Percentiles rank a stretch among this genome's conserved stretches.
phyloP scores from a whole-genome alignment of 2,329 filamentous ascomycete species.

The Neopestalotiopsis clavispora region DNA sequence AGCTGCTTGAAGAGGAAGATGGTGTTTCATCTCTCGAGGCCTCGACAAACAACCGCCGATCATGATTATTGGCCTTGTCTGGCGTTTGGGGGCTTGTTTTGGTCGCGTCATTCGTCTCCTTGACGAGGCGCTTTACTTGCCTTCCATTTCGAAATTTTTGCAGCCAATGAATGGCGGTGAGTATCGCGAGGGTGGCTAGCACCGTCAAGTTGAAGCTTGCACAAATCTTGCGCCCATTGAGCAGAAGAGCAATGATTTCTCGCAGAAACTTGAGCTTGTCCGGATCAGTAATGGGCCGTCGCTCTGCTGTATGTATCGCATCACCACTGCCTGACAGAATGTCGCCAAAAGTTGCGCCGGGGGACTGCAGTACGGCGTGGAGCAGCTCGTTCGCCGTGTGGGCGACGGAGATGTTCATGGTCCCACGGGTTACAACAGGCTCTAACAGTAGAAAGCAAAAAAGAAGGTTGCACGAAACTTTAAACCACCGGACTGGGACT shows the following conservation, averaged over 20 bases:
- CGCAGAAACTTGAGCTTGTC: slow-evolving; percentile 40
- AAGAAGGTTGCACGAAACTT: not conserved
- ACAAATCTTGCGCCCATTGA: slow-evolving; percentile 38
- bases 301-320: not conserved
- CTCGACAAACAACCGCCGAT: slow-evolving; percentile 11
- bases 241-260: slow-evolving; percentile 36
- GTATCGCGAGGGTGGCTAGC: slow-evolving; percentile 31
- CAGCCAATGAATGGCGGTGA: slow-evolving; percentile 34
- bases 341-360: not conserved
- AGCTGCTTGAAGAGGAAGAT: slow-evolving; percentile 41
- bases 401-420: slow-evolving; percentile 10
- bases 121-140: not conserved
- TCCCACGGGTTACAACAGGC: not conserved
- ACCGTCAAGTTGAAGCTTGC: slow-evolving; percentile 41
- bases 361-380: not conserved
- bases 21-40: slow-evolving; percentile 17
- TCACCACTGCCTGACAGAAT: not conserved
- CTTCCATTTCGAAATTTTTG: slow-evolving; percentile 3
- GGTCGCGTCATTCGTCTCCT: slow-evolving; percentile 9
- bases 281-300: slow-evolving; percentile 30
- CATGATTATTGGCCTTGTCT: not conserved
- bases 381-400: slow-evolving; percentile 6
- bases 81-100: not conserved
- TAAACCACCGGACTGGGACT: slow-evolving; percentile 6
- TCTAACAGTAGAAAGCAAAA: not conserved